phyloP scores from a whole-genome alignment of 208 protist genomes.

The Porcisia deanei region DNA sequence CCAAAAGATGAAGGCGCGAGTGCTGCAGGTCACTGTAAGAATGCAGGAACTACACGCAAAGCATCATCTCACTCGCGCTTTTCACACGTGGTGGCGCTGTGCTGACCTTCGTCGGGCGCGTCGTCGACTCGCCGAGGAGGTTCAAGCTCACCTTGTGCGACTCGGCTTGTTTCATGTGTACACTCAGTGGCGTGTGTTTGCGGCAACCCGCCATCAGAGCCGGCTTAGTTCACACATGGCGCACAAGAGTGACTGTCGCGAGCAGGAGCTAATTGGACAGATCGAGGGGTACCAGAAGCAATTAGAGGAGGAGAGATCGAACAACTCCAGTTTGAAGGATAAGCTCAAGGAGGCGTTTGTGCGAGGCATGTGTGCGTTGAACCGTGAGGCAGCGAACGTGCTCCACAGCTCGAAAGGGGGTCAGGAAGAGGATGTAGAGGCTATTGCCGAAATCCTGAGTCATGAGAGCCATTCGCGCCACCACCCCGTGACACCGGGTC shows the following conservation, averaged over 20 bases:
- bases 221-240: constrained; percentile 27
- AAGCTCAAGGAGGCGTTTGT: constrained; percentile 82
- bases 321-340: constrained; percentile 55
- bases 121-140: constrained; percentile 12
- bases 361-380: constrained; percentile 86
- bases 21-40: constrained; percentile 1
- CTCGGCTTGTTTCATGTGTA: constrained; percentile 31
- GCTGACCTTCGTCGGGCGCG: constrained; percentile 24
- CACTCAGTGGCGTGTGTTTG: constrained; percentile 66
- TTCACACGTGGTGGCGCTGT: constrained; percentile 41
- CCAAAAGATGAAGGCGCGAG: constrained; percentile 5
- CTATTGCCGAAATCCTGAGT: constrained; percentile 59
- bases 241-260: constrained; percentile 33
- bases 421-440: constrained; percentile 41
- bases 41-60: constrained; percentile 7
- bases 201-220: constrained; percentile 33
- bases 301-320: constrained; percentile 38
- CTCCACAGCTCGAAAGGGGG: constrained; percentile 43
- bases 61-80: constrained; percentile 12
- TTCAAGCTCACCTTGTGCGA: constrained; percentile 11
- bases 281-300: constrained; percentile 34
- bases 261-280: constrained; percentile 49
- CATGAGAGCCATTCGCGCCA: constrained; percentile 18
- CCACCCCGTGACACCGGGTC: constrained; percentile 3
- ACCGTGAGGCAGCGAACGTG: constrained; percentile 90